A percentile compares a stretch with the other conserved stretches of the same genome.
phyloP scores from a whole-genome alignment of 2,329 filamentous ascomycete species.

The Ramularia collo-cygni region DNA sequence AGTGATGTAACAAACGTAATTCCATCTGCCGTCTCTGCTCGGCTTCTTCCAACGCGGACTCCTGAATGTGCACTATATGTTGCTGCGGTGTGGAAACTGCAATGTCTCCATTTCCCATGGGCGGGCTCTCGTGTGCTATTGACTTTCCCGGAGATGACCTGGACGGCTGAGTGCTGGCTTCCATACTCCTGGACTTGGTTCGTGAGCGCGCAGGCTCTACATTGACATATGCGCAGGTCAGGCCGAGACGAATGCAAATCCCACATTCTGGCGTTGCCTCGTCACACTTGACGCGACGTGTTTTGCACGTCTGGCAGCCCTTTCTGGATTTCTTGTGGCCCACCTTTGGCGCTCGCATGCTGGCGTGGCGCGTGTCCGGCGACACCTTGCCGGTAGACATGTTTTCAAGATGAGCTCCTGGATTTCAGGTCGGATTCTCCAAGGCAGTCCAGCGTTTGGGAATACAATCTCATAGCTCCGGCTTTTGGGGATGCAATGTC shows the following conservation, averaged over 20 bases:
- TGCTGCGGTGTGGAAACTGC: neutral
- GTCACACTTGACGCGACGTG: slow-evolving; percentile 52
- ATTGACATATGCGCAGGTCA: slow-evolving; percentile 41
- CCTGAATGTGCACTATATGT: slow-evolving; percentile 7
- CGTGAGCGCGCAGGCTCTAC: slow-evolving; percentile 14
- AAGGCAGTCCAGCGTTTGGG: neutral
- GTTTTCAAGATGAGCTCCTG: slow-evolving; percentile 5
- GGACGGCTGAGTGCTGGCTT: slow-evolving; percentile 4
- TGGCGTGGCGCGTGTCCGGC: slow-evolving; percentile 9
- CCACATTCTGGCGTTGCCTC: slow-evolving; percentile 45
- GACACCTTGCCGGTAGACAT: slow-evolving; percentile 11
- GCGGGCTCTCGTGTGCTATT: slow-evolving; percentile 13
- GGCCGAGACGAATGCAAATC: slow-evolving; percentile 43
- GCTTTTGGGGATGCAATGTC: no score
- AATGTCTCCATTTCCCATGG: slow-evolving; percentile 7
- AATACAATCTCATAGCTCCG: no score
- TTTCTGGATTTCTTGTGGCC: slow-evolving; percentile 48
- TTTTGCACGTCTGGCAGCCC: slow-evolving; percentile 52
- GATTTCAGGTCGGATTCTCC: no score
- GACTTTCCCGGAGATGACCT: slow-evolving; percentile 14
- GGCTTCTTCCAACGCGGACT: slow-evolving; percentile 12
- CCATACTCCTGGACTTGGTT: slow-evolving; percentile 12
- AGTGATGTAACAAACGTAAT: slow-evolving; percentile 20
- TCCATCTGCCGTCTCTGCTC: slow-evolving; percentile 19
- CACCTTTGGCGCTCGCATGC: slow-evolving; percentile 19